phyloP scores from a whole-genome alignment of 2,329 filamentous ascomycete species.

The Sphaerulina vaccinii region DNA sequence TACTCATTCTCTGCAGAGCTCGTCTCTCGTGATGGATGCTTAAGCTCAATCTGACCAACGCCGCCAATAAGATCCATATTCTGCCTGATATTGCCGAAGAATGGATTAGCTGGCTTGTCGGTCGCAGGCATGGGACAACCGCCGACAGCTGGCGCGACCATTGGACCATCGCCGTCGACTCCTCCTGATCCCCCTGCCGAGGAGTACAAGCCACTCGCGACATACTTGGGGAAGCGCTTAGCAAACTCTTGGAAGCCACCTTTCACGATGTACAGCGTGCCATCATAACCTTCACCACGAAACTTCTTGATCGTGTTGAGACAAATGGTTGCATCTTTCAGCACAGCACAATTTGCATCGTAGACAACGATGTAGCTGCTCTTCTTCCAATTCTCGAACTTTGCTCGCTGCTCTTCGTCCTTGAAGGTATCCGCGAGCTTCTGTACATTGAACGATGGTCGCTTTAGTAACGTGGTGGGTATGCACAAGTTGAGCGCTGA shows the following conservation, averaged over 20 bases:
- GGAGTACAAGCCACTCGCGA: conserved; percentile 51
- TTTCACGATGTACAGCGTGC: conserved; percentile 70
- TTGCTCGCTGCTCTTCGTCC: conserved; percentile 64
- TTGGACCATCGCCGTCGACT: conserved; percentile 53
- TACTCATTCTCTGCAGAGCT: conserved; percentile 53
- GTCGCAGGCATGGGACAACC: conserved; percentile 77
- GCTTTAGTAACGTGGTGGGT: conserved; percentile 87
- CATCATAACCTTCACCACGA: conserved; percentile 74
- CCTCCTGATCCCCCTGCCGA: conserved; percentile 14
- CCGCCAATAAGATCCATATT: conserved; percentile 94
- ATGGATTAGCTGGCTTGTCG: conserved; percentile 73
- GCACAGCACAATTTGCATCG: conserved; percentile 71
- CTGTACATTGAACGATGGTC: conserved; percentile 83
- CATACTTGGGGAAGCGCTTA: conserved; percentile 60
- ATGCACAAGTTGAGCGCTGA: conserved; percentile 92
- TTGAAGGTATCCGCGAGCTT: conserved; percentile 88
- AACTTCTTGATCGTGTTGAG: conserved; percentile 94
- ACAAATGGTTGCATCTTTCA: conserved; percentile 76
- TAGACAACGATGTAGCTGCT: conserved; percentile 82
- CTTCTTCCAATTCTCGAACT: conserved; percentile 73
- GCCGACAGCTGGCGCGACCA: conserved; percentile 76
- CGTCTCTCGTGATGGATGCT: conserved; percentile 55
- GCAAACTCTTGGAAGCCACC: conserved; percentile 80
- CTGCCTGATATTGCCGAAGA: conserved; percentile 94
- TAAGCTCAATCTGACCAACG: conserved; percentile 74